Base-by-base conservation (phyloP, 352 stramenopile species). In the Lagenidium sp. region DNA sequence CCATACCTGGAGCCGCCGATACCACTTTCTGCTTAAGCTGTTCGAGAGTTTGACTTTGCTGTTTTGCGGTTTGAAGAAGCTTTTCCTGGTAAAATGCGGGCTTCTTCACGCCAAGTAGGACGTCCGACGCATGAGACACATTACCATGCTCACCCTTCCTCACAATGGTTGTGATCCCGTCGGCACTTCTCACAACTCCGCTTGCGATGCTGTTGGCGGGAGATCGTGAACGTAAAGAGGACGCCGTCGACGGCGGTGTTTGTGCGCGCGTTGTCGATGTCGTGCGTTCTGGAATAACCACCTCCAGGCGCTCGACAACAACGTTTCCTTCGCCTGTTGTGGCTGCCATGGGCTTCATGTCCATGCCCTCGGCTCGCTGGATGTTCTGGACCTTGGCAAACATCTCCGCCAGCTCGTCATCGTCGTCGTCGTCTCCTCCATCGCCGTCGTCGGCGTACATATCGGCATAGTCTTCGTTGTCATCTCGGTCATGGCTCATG, bases 341-440 rank as follows among this genome's bases (percentile, higher is more conserved):
- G 35, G 40, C 7, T 24, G 46, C 22, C 1, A 49, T 20, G 7
- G 45, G 41, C n/a, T 47, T 37, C n/a, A 55, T 42, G n/a, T 52
- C 6, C 19, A 61, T 47, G 1, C 55, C 58, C 39, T 83, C 63
- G 1, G 53, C 44, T 31, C 76, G 59, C 32, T 85, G 73, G 31
- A 89, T 75, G 3, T 49, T 83, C 35, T 83, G 55, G 7, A 85
- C 69, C 47, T 85, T 90, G 29, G 77, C 70, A 22, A 89, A 69
- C 73, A 86, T 85, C 18, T 69, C 68, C 6, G 74, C 69, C 4
- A 86, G 57, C 32, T 87, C 72, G 13, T 51, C 63, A n/a, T 68
- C 70, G 22, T 81, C 63, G 26, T 69, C 68, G 15, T 77, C 56
- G 18, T 68, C 45, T 1, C 53, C 53, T 5, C 71, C 58, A 18